phyloP scores from a whole-genome alignment of 1,139 yeast genomes.

The Nakaseomyces sp. region DNA sequence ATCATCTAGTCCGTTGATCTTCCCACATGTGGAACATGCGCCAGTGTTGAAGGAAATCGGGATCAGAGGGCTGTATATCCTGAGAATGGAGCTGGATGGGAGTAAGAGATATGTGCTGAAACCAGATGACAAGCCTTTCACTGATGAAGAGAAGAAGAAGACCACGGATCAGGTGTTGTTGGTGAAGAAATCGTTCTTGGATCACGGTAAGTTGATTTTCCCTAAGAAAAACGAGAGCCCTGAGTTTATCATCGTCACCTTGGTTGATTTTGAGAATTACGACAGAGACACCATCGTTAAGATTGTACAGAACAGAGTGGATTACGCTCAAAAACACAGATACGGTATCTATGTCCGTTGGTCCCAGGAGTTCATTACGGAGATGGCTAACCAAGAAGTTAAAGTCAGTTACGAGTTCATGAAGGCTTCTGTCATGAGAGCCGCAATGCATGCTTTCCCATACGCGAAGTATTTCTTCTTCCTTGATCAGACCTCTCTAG shows the following conservation, averaged over 20 bases:
- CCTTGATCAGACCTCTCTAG: conserved; percentile 62
- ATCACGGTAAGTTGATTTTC: conserved; percentile 55
- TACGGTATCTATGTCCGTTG: conserved; percentile 79
- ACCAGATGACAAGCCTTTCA: conserved; percentile 39
- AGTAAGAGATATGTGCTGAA: conserved; percentile 38
- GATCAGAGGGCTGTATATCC: conserved; percentile 41
- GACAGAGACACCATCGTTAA: conserved; percentile 51
- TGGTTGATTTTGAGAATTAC: conserved; percentile 65
- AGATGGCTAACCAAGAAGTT: conserved; percentile 37
- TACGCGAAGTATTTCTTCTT: conserved; percentile 79
- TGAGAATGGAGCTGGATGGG: conserved; percentile 36
- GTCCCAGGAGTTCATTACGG: conserved; percentile 69
- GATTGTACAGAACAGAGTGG: conserved; percentile 70
- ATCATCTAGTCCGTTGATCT: conserved; percentile 46
- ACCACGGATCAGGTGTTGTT: conserved; percentile 34
- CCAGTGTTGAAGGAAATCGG: conserved; percentile 49
- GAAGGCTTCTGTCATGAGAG: conserved; percentile 40
- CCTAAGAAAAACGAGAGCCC: conserved; percentile 42
- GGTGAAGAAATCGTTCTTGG: conserved; percentile 52
- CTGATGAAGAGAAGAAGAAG: conserved; percentile 35
- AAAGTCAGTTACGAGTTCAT: conserved; percentile 20
- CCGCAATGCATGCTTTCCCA: conserved; percentile 85
- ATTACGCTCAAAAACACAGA: conserved; percentile 64
- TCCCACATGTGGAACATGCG: conserved; percentile 62
- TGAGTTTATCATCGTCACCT: conserved; percentile 68